phyloP scores from a whole-genome alignment of 2,329 filamentous ascomycete species.

The Esteya vermicola region DNA sequence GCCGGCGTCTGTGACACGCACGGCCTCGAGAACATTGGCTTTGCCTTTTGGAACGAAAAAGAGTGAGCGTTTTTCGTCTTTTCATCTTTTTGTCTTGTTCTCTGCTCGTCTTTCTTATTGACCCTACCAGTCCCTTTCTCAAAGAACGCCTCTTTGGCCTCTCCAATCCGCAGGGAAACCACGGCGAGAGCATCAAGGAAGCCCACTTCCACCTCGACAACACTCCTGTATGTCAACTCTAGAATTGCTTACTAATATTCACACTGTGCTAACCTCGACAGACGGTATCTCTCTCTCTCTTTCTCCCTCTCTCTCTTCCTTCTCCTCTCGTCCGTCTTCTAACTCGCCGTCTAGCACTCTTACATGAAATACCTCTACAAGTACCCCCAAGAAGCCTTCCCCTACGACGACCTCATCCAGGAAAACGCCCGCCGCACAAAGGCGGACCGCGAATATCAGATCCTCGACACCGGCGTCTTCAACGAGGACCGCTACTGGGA shows the following conservation, averaged over 20 bases:
- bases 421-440: conserved; percentile 69
- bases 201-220: conserved; percentile 95
- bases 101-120: too few species aligned
- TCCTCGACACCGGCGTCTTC: conserved; percentile 79
- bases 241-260: conserved; percentile 12
- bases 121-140: conserved; percentile 56
- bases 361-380: conserved; percentile 99
- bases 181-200: conserved; percentile 94
- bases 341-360: conserved; percentile 49
- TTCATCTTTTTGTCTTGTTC: not conserved
- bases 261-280: conserved; percentile 14
- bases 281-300: conserved; percentile 26
- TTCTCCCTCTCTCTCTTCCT: not conserved
- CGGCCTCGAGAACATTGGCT: conserved; percentile 80
- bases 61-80: conserved; percentile 42
- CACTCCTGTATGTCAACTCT: conserved; percentile 45
- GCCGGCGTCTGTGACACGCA: conserved; percentile 87
- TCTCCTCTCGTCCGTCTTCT: not conserved
- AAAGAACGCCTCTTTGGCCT: conserved; percentile 92
- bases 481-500: conserved; percentile 90
- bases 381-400: conserved; percentile 82
- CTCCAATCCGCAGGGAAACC: conserved; percentile 92
- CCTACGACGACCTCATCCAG: conserved; percentile 74
- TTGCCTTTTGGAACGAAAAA: conserved; percentile 96
- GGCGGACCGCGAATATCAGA: conserved; percentile 76